Evolutionary conservation across 2,329 filamentous ascomycete species (phyloP), one percentile per base, ranked within the genome.

Genomic region (Colletotrichum sp.): DNA sequence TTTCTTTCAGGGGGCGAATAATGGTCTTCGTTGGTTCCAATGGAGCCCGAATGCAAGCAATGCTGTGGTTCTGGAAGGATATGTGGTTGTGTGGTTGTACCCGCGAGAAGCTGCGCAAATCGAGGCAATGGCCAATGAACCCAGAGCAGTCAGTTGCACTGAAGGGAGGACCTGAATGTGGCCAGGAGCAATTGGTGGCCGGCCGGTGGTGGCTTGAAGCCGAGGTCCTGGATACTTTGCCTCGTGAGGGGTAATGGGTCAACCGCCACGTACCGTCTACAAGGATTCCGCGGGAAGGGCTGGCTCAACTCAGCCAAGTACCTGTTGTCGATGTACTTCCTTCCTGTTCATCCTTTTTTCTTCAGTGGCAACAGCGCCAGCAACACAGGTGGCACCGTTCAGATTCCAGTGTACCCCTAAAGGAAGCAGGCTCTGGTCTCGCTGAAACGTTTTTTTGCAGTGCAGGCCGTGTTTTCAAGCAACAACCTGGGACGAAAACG

Each of bases 151-250:
- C 65, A 73, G 56, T 68, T 65, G 34, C 60, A 32, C 32, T 24
- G 67, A 62, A 58, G 43, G 28, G 43, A 30, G 56, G 43, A 34
- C 26, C 56, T 26, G 32, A 65, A 61, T 38, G 32, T 75, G 73
- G 73, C 73, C 70, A 43, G 66, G 69, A 38, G 34, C 73, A 64
- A 73, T 75, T 75, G 69, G 72, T 55, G 55, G 58, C 52, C 32
- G 38, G 58, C 52, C 32, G 72, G 15, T n/a, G 43, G 62, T 58
- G 56, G 73, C 70, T 68, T n/a, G 69, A 38, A 60, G 32, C 32
- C 43, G 56, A 73, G 52, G 73, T 75, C 69, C 13, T 67, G 62
- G 55, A 26, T 75, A 75, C 73, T 64, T 72, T 43, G 24, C 38
- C 24, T 10, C n/a, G 18, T 18, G 55, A 62, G 30, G 55, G 18